Evolutionary conservation across 257 asterid genomes (phyloP), one percentile per base, ranked within the genome.

Genomic region (Scutellaria baicalensis): DNA sequence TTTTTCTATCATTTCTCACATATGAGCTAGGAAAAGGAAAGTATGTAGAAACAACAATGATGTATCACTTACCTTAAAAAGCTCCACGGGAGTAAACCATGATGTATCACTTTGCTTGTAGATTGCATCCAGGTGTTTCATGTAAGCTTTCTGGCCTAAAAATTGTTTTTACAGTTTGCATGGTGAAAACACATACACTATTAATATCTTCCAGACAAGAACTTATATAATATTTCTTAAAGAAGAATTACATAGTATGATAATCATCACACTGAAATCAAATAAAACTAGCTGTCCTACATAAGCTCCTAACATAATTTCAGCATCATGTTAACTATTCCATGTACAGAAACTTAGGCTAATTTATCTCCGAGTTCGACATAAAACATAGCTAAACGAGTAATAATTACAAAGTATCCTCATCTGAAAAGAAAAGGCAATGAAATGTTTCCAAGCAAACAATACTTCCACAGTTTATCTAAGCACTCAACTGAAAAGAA

Each of bases 31-130:
- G n/a, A n/a, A n/a, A n/a, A n/a, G n/a, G n/a, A n/a, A n/a, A n/a
- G n/a, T n/a, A n/a, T n/a, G n/a, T n/a, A n/a, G n/a, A n/a, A n/a
- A n/a, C n/a, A n/a, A n/a, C n/a, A n/a, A n/a, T n/a, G n/a, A n/a
- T n/a, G n/a, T n/a, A n/a, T n/a, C n/a, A n/a, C n/a, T 62, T 83
- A 93, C 99, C 97, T 94, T 94, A 73, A 94, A 94, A 61, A 94
- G 95, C 85, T 94, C 97, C 43, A 89, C 97, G 2, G 99, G 97
- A 72, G 99, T 94, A 82, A 94, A 94, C 99, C 99, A 94, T 35
- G 99, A 91, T 16, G 69, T 84, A 47, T 86, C 99, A 77, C 88
- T 82, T 78, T 91, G 96, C 92, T 84, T 89, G 89, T 94, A 91
- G 76, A 94, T 83, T 68, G 79, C 84, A 86, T 86, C 82, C 84